phyloP scores from a whole-genome alignment of 83 land plant genomes.

The Picea abies region DNA sequence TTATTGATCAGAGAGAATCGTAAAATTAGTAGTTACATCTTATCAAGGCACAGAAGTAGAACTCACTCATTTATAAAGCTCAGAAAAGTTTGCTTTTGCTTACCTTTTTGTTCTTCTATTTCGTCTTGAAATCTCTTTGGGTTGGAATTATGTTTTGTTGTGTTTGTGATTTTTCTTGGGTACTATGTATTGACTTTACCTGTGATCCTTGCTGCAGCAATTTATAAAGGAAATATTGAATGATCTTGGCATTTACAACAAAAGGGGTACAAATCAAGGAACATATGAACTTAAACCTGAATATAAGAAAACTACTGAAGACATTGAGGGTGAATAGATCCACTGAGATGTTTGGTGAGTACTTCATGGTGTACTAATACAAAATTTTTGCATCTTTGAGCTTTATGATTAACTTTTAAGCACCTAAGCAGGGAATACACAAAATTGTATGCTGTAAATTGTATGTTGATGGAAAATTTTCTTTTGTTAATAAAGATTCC shows the following conservation, averaged over 20 bases:
- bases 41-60: neutral
- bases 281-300: constrained; percentile 97
- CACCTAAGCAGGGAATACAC: neutral
- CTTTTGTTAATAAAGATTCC: neutral
- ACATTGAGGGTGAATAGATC: constrained; percentile 27
- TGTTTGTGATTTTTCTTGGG: neutral
- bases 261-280: constrained; percentile 96
- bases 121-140: no score
- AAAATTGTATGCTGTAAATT: neutral
- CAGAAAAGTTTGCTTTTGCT: neutral
- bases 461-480: neutral
- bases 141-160: neutral
- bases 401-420: neutral
- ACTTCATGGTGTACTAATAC: neutral
- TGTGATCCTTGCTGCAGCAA: constrained; percentile 56
- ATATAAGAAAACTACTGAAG: constrained; percentile 58
- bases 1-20: neutral
- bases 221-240: constrained; percentile 92
- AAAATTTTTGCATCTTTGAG: neutral
- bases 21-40: neutral
- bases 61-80: no score
- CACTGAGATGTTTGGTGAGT: neutral
- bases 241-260: constrained; percentile 93
- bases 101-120: neutral
- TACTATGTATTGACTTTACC: neutral